These are phyloP conservation scores for Leersia perrieri DNA, from an alignment of 176 grass and related monocot species.

Conservation along the genomic window DNA sequence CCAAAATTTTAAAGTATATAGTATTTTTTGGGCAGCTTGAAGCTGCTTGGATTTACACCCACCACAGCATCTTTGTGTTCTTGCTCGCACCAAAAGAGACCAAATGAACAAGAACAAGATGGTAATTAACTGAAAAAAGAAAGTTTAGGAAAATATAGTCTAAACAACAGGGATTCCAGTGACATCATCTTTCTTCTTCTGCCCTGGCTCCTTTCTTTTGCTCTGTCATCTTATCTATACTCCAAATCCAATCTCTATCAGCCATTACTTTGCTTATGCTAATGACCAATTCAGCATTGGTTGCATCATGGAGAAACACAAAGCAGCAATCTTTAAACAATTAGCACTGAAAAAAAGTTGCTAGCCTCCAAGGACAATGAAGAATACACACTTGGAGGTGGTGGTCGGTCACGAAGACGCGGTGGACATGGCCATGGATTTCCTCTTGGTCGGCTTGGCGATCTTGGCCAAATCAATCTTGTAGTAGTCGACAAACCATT, in stretches of 20 bases:
- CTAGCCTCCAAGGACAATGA: constrained; percentile 27
- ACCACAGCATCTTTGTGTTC: constrained; percentile 32
- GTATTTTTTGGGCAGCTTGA: constrained; percentile 10
- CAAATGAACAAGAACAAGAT: constrained; percentile 40
- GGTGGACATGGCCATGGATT: constrained; percentile 42
- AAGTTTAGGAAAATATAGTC: constrained; percentile 15
- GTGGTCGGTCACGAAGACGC: constrained; percentile 43
- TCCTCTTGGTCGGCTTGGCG: constrained; percentile 32
- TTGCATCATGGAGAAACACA: constrained; percentile 40
- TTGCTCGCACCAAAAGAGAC: background rate
- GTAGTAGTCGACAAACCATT: constrained; percentile 90
- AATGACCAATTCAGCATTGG: constrained; percentile 11
- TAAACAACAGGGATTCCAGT: constrained; percentile 40
- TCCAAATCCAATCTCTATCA: constrained; percentile 27
- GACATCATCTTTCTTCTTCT: constrained; percentile 48
- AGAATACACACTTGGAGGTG: constrained; percentile 36
- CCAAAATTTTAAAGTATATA: constrained; percentile 25
- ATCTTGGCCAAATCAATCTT: constrained; percentile 39
- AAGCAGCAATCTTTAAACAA: constrained; percentile 49
- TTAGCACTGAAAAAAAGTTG: constrained; percentile 45
- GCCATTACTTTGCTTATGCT: constrained; percentile 35
- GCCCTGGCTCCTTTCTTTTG: constrained; percentile 32
- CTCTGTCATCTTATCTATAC: constrained; percentile 52
- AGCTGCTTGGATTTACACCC: constrained; percentile 27
- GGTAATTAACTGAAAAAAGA: constrained; percentile 23